Conservation (phyloP, 2,329 filamentous ascomycete genomes). For the Fusarium proliferatum region DNA sequence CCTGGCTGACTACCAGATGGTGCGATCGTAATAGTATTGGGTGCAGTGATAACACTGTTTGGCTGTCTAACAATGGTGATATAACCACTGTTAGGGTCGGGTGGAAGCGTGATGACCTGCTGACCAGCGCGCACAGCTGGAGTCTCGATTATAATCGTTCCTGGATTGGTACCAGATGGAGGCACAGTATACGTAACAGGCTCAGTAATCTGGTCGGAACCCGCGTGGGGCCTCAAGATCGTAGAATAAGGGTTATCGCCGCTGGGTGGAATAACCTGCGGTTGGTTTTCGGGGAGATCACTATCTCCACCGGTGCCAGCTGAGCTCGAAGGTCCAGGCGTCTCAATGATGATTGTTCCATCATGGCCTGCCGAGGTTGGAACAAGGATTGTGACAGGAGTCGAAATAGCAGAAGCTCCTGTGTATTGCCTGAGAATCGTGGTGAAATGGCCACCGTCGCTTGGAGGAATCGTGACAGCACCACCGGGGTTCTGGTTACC, state of each 20-base stretch:
- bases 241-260: slow-evolving; percentile 20
- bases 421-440: slow-evolving; percentile 27
- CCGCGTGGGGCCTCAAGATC: slow-evolving; percentile 23
- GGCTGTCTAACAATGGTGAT: slow-evolving; percentile 25
- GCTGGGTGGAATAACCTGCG: slow-evolving; percentile 24
- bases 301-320: neutral
- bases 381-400: slow-evolving; percentile 27
- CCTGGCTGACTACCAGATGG: slow-evolving; percentile 11
- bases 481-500: slow-evolving; percentile 19
- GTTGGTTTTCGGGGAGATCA: slow-evolving; percentile 9
- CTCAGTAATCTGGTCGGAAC: slow-evolving; percentile 25
- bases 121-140: slow-evolving; percentile 18
- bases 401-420: slow-evolving; percentile 20
- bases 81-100: slow-evolving; percentile 30
- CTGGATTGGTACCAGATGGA: slow-evolving; percentile 12
- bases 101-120: slow-evolving; percentile 26
- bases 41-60: slow-evolving; percentile 18
- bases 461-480: slow-evolving; percentile 31
- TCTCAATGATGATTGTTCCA: slow-evolving; percentile 35
- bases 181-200: slow-evolving; percentile 26
- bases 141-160: slow-evolving; percentile 31
- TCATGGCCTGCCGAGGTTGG: slow-evolving; percentile 20
- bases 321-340: slow-evolving; percentile 14
- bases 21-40: slow-evolving; percentile 30
- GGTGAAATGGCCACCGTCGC: slow-evolving; percentile 22